A percentile compares a stretch with the other conserved stretches of the same genome.
These are phyloP conservation scores for Moesziomyces antarcticus DNA, from an alignment of 1,284 basidiomycete genomes.

Conservation along the genomic window DNA sequence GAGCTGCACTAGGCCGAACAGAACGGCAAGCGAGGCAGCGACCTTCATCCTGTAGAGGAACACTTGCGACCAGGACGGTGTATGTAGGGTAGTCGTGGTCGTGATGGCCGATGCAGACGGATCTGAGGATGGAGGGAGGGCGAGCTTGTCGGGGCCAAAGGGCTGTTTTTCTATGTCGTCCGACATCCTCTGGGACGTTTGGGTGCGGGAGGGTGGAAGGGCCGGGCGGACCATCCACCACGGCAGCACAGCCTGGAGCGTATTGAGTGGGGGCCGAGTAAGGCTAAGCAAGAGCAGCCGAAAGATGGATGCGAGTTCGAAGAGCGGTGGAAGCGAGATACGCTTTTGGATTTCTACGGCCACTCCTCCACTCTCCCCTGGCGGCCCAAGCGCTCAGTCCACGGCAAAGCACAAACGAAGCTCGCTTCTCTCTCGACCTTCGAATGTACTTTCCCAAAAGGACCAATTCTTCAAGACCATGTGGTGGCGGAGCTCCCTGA, in stretches of 20 bases:
- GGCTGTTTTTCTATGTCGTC: conserved; percentile 42
- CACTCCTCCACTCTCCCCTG: neutral
- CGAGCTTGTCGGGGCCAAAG: neutral
- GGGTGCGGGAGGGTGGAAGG: conserved; percentile 2
- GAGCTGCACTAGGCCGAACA: conserved; percentile 20
- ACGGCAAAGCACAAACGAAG: neutral
- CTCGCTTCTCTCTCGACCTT: too few species aligned
- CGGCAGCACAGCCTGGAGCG: neutral
- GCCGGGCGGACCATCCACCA: conserved; percentile 5
- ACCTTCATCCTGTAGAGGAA: conserved; percentile 41
- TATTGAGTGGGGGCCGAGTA: neutral
- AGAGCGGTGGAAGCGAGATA: conserved; percentile 11
- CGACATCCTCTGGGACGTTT: conserved; percentile 20
- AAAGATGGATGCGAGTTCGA: neutral
- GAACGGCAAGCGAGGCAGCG: conserved; percentile 16
- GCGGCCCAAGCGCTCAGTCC: conserved; percentile 8
- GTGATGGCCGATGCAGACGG: conserved; percentile 1
- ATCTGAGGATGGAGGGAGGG: neutral
- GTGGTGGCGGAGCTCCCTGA: too few species aligned
- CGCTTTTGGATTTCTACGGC: neutral
- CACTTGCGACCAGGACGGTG: neutral
- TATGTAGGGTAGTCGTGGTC: neutral
- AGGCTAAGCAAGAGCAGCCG: neutral
- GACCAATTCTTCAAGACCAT: too few species aligned
- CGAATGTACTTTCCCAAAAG: neutral